Conservation (phyloP, 2,329 filamentous ascomycete species). For the Nothopassalora personata region DNA sequence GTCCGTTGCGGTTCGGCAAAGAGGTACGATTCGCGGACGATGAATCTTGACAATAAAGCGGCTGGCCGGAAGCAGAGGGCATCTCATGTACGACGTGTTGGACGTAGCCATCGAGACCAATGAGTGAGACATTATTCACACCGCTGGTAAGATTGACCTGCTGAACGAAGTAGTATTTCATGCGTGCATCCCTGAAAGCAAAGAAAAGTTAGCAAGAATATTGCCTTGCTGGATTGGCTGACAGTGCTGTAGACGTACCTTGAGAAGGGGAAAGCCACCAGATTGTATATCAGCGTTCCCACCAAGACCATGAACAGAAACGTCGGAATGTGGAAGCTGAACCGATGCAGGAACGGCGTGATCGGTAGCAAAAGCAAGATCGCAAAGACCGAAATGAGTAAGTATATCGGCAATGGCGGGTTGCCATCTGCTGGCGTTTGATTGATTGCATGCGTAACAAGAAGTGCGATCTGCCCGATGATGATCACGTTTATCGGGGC, state of each 20-base stretch:
- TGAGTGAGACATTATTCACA: constrained; percentile 63
- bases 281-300: constrained; percentile 77
- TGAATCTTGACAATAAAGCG: constrained; percentile 37
- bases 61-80: constrained; percentile 63
- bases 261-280: constrained; percentile 84
- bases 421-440: constrained; percentile 85
- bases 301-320: constrained; percentile 68
- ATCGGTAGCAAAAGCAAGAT: constrained; percentile 70
- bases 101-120: constrained; percentile 63
- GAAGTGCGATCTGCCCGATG: constrained; percentile 67
- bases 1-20: constrained; percentile 43
- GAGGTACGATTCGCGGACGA: constrained; percentile 39
- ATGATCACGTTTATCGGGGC: constrained; percentile 74
- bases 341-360: constrained; percentile 78
- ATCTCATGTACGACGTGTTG: constrained; percentile 61
- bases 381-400: constrained; percentile 62
- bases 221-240: background rate
- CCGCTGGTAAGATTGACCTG: constrained; percentile 67
- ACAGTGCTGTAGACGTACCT: constrained; percentile 15
- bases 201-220: too few species aligned
- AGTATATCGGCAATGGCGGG: constrained; percentile 63
- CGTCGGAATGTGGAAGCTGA: constrained; percentile 74
- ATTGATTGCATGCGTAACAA: constrained; percentile 64
- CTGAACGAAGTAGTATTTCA: constrained; percentile 87
- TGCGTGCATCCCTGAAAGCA: constrained; percentile 55